A percentile compares a stretch with the other conserved stretches of the same genome.
These are phyloP conservation scores for Begonia loranthoides DNA, from an alignment of 306 rosid species.

Conservation along the genomic window DNA sequence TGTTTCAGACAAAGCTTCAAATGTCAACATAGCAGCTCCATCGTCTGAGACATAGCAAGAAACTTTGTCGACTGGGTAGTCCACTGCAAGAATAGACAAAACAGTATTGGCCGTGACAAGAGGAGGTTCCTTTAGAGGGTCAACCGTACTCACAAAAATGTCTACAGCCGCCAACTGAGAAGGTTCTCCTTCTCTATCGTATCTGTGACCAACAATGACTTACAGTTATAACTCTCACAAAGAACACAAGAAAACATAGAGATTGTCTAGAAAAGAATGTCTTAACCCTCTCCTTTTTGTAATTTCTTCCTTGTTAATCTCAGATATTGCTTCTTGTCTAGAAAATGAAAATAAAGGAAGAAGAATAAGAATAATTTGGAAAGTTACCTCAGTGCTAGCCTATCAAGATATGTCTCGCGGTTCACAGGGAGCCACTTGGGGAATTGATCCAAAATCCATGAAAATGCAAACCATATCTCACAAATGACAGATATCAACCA, in stretches of 20 bases:
- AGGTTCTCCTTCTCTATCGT: conserved; percentile 90
- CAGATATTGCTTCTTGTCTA: neutral
- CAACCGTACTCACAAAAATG: conserved; percentile 95
- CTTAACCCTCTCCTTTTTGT: no score
- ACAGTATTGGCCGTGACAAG: conserved; percentile 96
- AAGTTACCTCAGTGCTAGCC: conserved; percentile 71
- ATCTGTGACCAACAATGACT: conserved; percentile 36
- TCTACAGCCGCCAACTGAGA: conserved; percentile 97
- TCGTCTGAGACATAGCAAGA: conserved; percentile 98
- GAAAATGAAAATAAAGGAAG: neutral
- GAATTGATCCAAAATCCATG: conserved; percentile 98
- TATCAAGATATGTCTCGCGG: conserved; percentile 94
- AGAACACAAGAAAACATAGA: no score
- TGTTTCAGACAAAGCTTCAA: conserved; percentile 91
- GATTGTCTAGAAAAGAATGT: no score
- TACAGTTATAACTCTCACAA: neutral
- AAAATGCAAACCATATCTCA: conserved; percentile 95
- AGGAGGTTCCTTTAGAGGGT: conserved; percentile 95
- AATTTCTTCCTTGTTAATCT: neutral
- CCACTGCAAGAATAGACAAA: conserved; percentile 87
- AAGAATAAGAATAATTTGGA: neutral
- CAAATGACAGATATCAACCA: conserved; percentile 94
- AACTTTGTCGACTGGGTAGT: conserved; percentile 94
- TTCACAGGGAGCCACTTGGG: conserved; percentile 98
- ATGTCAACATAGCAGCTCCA: conserved; percentile 96